phyloP scores from a whole-genome alignment of 345 rosid species.

The Gossypium arboreum region DNA sequence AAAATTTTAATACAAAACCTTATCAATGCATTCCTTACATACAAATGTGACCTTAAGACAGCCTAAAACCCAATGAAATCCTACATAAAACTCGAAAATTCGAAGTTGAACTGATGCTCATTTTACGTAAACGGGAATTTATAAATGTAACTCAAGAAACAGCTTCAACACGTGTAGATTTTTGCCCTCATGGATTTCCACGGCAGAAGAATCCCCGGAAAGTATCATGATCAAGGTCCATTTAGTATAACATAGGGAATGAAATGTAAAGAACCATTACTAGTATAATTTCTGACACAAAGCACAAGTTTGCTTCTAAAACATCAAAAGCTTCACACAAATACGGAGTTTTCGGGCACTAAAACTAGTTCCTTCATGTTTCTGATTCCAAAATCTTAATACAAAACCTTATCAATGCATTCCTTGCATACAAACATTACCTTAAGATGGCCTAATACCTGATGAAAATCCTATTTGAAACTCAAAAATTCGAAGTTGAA shows the following conservation, averaged over 20 bases:
- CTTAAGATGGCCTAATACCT: no score
- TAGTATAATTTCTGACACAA: not conserved
- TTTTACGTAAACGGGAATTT: not conserved
- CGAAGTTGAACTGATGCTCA: not conserved
- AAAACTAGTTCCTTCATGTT: not conserved
- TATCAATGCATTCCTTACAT: not conserved
- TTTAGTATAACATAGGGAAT: not conserved
- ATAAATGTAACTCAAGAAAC: not conserved
- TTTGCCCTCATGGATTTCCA: no score
- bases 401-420: no score
- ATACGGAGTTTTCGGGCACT: not conserved
- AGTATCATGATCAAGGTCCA: no score
- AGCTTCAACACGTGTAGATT: no score
- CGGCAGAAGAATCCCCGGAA: no score
- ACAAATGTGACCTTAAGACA: not conserved
- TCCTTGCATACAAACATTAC: no score
- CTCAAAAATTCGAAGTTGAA: not conserved
- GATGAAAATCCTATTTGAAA: not conserved
- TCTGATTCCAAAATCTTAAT: not conserved
- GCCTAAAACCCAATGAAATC: not conserved
- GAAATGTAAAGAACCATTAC: not conserved
- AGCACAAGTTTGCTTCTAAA: slow-evolving; percentile 1
- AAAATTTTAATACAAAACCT: not conserved
- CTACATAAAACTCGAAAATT: not conserved
- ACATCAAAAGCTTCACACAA: not conserved